Evolutionary conservation across 1,139 yeast species (phyloP).

Genomic region (Scheffersomyces cryptocercus): DNA sequence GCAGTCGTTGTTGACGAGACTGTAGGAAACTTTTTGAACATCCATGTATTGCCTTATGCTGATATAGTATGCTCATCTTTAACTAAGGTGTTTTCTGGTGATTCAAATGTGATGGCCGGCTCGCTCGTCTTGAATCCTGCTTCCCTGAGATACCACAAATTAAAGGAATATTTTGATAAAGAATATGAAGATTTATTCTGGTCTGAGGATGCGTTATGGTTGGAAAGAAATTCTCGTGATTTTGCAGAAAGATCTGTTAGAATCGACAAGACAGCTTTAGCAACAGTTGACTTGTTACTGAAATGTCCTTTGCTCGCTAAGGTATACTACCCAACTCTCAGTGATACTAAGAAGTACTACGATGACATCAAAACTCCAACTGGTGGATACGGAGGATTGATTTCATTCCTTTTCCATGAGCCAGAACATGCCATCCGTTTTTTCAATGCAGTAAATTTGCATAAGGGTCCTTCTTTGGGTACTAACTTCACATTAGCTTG

Average conservation of each 20-base stretch:
- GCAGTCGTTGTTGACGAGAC: constrained; percentile 90
- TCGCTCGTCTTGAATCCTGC: constrained; percentile 76
- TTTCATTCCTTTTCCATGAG: constrained; percentile 72
- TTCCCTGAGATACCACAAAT: constrained; percentile 50
- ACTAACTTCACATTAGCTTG: constrained; percentile 91
- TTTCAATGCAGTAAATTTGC: constrained; percentile 71
- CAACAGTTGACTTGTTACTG: constrained; percentile 51
- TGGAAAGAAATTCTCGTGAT: constrained; percentile 93
- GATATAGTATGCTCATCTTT: constrained; percentile 86
- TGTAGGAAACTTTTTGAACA: constrained; percentile 84
- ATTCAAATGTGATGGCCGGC: constrained; percentile 95
- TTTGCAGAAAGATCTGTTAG: constrained; percentile 67
- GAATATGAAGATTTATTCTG: constrained; percentile 77
- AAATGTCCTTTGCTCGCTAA: constrained; percentile 53
- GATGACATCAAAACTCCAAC: constrained; percentile 64
- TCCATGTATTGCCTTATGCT: constrained; percentile 77
- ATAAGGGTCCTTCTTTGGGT: constrained; percentile 94
- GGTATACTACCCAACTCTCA: constrained; percentile 70
- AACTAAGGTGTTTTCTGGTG: constrained; percentile 93
- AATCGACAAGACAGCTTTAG: constrained; percentile 67
- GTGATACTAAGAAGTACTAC: constrained; percentile 59
- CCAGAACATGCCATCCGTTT: constrained; percentile 69
- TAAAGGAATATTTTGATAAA: constrained; percentile 54
- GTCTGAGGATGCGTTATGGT: constrained; percentile 91
- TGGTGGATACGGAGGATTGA: constrained; percentile 94